A percentile compares a stretch with the other conserved stretches of the same genome.
Conservation (phyloP, 306 rosid genomes). For the Rubus idaeus region DNA sequence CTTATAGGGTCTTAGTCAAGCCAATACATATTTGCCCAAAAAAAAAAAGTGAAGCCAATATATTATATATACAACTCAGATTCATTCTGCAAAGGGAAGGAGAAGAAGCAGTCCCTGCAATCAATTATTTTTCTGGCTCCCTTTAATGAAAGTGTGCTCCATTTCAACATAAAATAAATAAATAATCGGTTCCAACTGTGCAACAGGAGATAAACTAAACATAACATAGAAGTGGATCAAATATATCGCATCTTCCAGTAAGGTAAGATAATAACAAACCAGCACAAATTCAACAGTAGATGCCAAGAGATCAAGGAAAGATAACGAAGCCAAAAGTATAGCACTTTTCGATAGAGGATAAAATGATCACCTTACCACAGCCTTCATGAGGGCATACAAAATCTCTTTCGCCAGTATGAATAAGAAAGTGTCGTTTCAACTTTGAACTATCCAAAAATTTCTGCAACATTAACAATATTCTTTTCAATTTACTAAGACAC, state of each 20-base stretch:
- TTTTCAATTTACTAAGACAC: background rate
- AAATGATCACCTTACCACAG: slow-evolving; percentile 91
- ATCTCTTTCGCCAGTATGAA: slow-evolving; percentile 93
- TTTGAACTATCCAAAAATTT: slow-evolving; percentile 98
- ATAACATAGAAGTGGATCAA: background rate
- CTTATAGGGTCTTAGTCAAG: background rate
- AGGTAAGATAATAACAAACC: background rate
- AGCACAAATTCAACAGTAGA: background rate
- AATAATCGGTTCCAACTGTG: background rate
- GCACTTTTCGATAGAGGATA: slow-evolving; percentile 27
- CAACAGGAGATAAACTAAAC: background rate
- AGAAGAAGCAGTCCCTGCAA: background rate
- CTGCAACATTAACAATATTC: slow-evolving; percentile 52
- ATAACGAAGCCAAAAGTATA: background rate
- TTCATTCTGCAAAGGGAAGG: slow-evolving; percentile 4
- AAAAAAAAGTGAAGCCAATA: too few relatives aligned
- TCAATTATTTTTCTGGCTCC: background rate
- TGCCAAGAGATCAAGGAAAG: background rate
- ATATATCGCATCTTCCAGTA: background rate
- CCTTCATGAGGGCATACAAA: slow-evolving; percentile 96
- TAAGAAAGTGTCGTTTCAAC: slow-evolving; percentile 91
- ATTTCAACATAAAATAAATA: background rate
- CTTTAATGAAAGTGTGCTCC: background rate
- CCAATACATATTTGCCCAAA: background rate
- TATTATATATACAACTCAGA: background rate